phyloP scores from a whole-genome alignment of 306 rosid species.

The Trichosanthes cucumerina region DNA sequence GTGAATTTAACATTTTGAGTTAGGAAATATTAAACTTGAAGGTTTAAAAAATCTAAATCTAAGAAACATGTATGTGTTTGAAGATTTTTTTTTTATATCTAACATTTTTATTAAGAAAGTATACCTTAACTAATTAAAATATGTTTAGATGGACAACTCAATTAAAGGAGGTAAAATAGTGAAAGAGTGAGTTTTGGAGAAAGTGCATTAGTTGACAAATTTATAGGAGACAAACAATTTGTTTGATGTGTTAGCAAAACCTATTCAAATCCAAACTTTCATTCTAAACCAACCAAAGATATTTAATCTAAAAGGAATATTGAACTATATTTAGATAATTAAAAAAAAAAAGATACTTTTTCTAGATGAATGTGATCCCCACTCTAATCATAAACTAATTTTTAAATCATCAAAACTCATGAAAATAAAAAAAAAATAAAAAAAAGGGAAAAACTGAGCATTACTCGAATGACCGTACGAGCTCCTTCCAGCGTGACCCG shows the following conservation, averaged over 20 bases:
- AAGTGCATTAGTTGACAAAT: not conserved
- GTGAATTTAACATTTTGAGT: too few species aligned
- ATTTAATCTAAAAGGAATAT: not conserved
- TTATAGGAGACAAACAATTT: not conserved
- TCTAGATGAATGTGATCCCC: not conserved
- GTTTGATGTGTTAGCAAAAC: too few species aligned
- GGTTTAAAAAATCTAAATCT: too few species aligned
- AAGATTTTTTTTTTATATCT: too few species aligned
- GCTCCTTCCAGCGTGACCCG: conserved; percentile 3
- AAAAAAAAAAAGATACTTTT: not conserved
- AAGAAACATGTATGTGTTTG: too few species aligned
- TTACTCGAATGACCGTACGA: not conserved
- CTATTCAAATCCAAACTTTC: not conserved
- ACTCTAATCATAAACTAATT: not conserved
- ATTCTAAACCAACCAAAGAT: not conserved
- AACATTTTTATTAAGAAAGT: too few species aligned
- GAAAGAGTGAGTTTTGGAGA: not conserved
- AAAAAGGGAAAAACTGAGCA: not conserved
- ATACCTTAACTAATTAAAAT: too few species aligned
- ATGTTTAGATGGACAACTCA: too few species aligned
- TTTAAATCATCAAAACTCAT: not conserved
- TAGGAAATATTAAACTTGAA: too few species aligned
- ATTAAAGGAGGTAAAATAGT: too few species aligned
- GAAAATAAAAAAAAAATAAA: not conserved
- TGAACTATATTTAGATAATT: not conserved